These are phyloP conservation scores for Suillus subluteus DNA, from an alignment of 768 basidiomycete species.

Conservation along the genomic window DNA sequence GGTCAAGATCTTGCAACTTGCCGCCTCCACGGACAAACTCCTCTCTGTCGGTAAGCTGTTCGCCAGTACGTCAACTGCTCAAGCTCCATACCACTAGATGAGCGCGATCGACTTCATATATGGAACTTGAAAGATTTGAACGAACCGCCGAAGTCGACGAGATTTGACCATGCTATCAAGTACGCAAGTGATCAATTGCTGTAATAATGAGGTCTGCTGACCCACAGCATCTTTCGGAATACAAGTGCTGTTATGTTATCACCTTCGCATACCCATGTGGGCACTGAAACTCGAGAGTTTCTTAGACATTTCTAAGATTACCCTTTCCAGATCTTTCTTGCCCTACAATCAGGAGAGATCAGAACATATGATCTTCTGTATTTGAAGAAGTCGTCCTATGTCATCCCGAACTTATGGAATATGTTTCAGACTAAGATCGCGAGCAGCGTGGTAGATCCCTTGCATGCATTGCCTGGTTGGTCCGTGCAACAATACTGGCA, in stretches of 20 bases:
- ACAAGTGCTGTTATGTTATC: constrained; percentile 58
- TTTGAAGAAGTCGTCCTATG: constrained; percentile 64
- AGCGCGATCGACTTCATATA: constrained; percentile 55
- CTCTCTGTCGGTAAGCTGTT: constrained; percentile 59
- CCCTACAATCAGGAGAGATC: constrained; percentile 59
- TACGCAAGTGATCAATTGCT: constrained; percentile 22
- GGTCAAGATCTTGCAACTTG: constrained; percentile 68
- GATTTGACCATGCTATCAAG: constrained; percentile 50
- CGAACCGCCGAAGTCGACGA: constrained; percentile 52
- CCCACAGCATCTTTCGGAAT: constrained; percentile 3
- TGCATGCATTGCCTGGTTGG: constrained; percentile 1
- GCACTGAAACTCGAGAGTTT: constrained; percentile 26
- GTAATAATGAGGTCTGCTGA: neutral
- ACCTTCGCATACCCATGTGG: constrained; percentile 74
- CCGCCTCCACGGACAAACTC: constrained; percentile 54
- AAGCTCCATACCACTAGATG: constrained; percentile 43
- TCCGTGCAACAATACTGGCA: neutral
- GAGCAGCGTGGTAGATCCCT: neutral
- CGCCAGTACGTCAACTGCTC: neutral
- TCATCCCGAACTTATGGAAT: constrained; percentile 75
- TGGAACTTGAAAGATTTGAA: constrained; percentile 62
- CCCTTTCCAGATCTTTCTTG: constrained; percentile 46
- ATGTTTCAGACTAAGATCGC: constrained; percentile 43
- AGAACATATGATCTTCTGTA: constrained; percentile 79
- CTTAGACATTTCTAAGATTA: constrained; percentile 13